Conservation (phyloP, 163 green algal species). For the Volvox carteri region DNA sequence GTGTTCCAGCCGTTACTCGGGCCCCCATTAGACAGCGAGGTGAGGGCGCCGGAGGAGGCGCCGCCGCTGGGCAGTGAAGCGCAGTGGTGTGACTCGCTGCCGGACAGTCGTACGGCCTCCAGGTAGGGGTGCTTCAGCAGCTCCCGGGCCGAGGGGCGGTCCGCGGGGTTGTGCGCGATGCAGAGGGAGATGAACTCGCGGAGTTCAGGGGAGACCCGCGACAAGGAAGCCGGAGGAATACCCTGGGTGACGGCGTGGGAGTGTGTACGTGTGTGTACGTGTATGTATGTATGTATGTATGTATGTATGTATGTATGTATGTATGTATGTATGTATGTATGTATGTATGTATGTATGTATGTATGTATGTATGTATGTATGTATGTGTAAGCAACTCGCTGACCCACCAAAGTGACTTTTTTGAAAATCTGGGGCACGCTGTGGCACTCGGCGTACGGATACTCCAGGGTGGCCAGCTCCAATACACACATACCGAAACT, state of each 20-base stretch:
- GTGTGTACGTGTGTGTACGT: neutral
- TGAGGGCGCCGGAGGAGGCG: neutral
- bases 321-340: neutral
- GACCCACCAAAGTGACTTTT: slow-evolving; percentile 86
- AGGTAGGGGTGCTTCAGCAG: slow-evolving; percentile 97
- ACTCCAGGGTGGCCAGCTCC: slow-evolving; percentile 98
- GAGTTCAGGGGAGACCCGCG: slow-evolving; percentile 50
- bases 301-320: neutral
- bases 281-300: neutral
- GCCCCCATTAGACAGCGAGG: neutral
- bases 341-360: no score
- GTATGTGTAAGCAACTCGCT: no score
- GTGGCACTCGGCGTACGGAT: slow-evolving; percentile 97
- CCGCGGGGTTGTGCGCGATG: slow-evolving; percentile 78
- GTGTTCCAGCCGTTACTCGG: slow-evolving; percentile 32
- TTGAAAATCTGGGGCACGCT: slow-evolving; percentile 99
- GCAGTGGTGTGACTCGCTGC: slow-evolving; percentile 18
- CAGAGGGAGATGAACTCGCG: slow-evolving; percentile 78
- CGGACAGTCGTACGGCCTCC: slow-evolving; percentile 54
- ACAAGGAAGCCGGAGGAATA: slow-evolving; percentile 62
- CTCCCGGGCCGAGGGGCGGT: slow-evolving; percentile 85
- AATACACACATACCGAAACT: slow-evolving; percentile 87
- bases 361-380: no score
- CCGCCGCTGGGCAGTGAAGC: neutral
- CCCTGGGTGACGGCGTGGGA: slow-evolving; percentile 47